Evolutionary conservation across 352 stramenopile genomes (phyloP).

Genomic region (Phytophthora colocasiae): DNA sequence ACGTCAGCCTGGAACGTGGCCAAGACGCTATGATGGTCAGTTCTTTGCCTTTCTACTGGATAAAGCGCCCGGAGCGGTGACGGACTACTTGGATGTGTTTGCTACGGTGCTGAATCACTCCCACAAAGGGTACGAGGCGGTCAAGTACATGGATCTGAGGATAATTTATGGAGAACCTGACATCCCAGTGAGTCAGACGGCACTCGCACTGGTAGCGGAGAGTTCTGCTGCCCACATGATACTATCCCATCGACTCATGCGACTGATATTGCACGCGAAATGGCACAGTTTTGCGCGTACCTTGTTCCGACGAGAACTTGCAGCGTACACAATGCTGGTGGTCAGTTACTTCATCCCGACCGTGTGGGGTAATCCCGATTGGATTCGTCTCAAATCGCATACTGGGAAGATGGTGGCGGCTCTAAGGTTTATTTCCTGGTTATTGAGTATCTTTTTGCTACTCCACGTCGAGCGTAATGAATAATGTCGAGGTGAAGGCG

Average conservation of each 20-base stretch:
- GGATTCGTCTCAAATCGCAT: constrained; percentile 41
- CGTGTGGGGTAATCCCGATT: constrained; percentile 62
- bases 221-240: constrained; percentile 51
- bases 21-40: constrained; percentile 41
- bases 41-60: constrained; percentile 66
- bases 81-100: constrained; percentile 63
- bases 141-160: constrained; percentile 59
- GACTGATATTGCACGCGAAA: constrained; percentile 60
- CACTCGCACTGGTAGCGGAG: constrained; percentile 51
- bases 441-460: constrained; percentile 61
- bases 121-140: constrained; percentile 46
- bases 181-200: constrained; percentile 54
- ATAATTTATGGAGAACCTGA: constrained; percentile 59
- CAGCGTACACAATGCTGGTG: constrained; percentile 55
- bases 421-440: constrained; percentile 54
- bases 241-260: constrained; percentile 64
- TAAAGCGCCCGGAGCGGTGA: constrained; percentile 52
- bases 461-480: constrained; percentile 60
- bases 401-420: constrained; percentile 58
- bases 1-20: constrained; percentile 40
- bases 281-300: constrained; percentile 63
- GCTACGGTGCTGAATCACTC: constrained; percentile 49
- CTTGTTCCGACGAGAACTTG: constrained; percentile 64
- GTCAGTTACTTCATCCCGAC: constrained; percentile 65
- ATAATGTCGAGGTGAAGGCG: constrained; percentile 54